Conservation (phyloP, 768 basidiomycete species). For the Clitopilus passeckerianus region DNA sequence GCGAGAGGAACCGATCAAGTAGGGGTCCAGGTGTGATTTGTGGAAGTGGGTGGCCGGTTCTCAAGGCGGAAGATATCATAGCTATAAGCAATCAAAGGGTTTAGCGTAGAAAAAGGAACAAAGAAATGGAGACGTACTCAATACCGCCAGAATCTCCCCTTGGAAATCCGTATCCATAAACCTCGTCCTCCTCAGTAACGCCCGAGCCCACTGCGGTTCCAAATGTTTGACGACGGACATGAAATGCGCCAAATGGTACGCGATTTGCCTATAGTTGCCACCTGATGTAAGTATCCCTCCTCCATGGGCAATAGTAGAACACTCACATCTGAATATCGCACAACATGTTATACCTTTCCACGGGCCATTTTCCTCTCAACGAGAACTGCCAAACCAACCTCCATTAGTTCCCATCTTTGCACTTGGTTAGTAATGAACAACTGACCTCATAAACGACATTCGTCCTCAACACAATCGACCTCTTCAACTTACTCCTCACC, state of each 20-base stretch:
- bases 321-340: constrained; percentile 64
- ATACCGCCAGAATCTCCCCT: constrained; percentile 79
- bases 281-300: constrained; percentile 2
- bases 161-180: constrained; percentile 78
- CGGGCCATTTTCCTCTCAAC: constrained; percentile 74
- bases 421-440: constrained; percentile 1
- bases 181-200: constrained; percentile 69
- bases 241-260: constrained; percentile 66
- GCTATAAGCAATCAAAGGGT: constrained; percentile 35
- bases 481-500: constrained; percentile 66
- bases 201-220: constrained; percentile 72
- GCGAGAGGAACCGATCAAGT: constrained; percentile 40
- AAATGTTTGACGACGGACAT: constrained; percentile 69
- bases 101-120: no score
- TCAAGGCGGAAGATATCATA: constrained; percentile 72
- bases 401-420: not conserved
- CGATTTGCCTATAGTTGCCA: constrained; percentile 47
- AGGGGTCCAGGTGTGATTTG: constrained; percentile 83
- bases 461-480: constrained; percentile 47
- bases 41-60: constrained; percentile 70
- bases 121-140: constrained; percentile 57
- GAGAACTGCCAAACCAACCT: constrained; percentile 48
- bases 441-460: constrained; percentile 67
- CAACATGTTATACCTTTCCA: constrained; percentile 67
- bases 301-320: not conserved